Base-by-base conservation (phyloP, 2,329 filamentous ascomycete genomes). In the Botrytis aclada region DNA sequence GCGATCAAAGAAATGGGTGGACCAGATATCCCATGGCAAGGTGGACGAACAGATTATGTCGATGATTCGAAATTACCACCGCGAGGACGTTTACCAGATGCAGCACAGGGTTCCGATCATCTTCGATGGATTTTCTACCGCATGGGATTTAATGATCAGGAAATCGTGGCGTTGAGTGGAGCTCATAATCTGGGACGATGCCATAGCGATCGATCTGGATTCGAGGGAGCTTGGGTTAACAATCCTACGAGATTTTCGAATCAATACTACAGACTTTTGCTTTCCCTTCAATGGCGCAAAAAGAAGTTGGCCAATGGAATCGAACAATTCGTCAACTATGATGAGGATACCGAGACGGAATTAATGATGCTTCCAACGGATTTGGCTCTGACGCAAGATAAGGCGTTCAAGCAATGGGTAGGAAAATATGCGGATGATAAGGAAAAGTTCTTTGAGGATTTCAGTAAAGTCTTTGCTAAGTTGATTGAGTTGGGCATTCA, bases 341-440 rank as follows among this genome's bases (percentile, higher is more conserved):
- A 90, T 74, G 86, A 88, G 64, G 86, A 90, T 76, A 81, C 79
- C 7, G 82, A 80, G 67, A 85, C 86, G 73, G 86, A 87, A 72
- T 81, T 91, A 60, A 91, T 91, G 89, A 91, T 91, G 89, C 79
- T 91, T 78, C 89, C 89, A 0, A 90, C 88, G 3, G 89, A 91
- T 78, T 86, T 91, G 77, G 86, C 88, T 7, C 82, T 91, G 56
- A 81, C 86, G 6, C 82, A 84, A 1, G 89, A 91, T 75, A 79
- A 83, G 4, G 78, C 76, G 16, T 91, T 91, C 79, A 79, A 82
- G 29, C 81, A 82, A 10, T 90, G 86, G 85, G 88, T 90, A 20
- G 83, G 88, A 79, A 78, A 83, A 74, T 91, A 90, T 78, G 88
- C 88, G 6, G 82, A 85, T 67, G 88, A 91, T 77, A 89, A 89